These are phyloP conservation scores for Sporisorium iseilematis-ciliati DNA, from an alignment of 1,284 basidiomycete species.

Conservation along the genomic window DNA sequence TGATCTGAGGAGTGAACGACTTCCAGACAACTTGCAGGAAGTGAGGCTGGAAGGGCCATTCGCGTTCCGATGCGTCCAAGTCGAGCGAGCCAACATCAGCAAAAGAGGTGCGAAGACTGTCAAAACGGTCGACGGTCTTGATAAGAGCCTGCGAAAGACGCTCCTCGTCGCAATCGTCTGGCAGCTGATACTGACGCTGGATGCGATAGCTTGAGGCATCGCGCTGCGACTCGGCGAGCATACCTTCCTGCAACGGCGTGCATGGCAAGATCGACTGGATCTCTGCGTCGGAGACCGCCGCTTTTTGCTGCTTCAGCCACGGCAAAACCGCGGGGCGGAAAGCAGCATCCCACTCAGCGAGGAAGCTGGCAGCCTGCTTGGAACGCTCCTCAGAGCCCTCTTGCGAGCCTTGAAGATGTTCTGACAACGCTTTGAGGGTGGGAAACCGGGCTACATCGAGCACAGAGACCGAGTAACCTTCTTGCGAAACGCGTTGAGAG, in stretches of 20 bases:
- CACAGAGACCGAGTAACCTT: conserved; percentile 62
- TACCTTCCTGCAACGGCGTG: conserved; percentile 62
- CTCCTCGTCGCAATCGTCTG: conserved; percentile 35
- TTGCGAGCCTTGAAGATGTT: conserved; percentile 45
- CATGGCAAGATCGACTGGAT: conserved; percentile 49
- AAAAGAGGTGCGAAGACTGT: conserved; percentile 62
- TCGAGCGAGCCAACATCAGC: conserved; percentile 42
- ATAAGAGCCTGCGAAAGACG: conserved; percentile 36
- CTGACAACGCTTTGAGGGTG: conserved; percentile 51
- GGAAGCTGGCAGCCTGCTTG: conserved; percentile 23
- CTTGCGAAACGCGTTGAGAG: conserved; percentile 50
- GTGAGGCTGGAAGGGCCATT: conserved; percentile 48
- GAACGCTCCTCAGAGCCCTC: conserved; percentile 25
- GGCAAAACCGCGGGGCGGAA: conserved; percentile 27
- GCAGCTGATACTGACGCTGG: conserved; percentile 60
- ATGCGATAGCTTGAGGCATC: conserved; percentile 57
- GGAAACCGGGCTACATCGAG: conserved; percentile 65
- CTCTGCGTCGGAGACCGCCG: not conserved
- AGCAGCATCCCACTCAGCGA: conserved; percentile 30
- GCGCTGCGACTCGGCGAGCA: conserved; percentile 64
- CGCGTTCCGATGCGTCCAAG: not conserved
- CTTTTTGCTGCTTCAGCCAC: conserved; percentile 18
- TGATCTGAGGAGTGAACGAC: conserved; percentile 16
- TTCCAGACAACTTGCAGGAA: conserved; percentile 51
- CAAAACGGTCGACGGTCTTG: conserved; percentile 34